Evolutionary conservation across 306 rosid species (phyloP).

Genomic region (Trifolium subterraneum): DNA sequence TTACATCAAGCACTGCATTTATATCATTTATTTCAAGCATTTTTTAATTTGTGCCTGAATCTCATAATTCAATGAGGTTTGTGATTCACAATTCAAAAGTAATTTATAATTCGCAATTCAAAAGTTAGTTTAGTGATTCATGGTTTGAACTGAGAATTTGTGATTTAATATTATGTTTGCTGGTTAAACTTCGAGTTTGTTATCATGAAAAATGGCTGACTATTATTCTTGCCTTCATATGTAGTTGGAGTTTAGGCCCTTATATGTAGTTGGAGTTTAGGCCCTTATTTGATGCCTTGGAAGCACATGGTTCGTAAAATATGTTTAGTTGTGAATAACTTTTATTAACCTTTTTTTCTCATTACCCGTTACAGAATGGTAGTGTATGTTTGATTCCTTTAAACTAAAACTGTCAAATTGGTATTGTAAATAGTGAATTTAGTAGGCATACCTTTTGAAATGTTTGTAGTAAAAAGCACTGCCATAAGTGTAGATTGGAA

Average conservation of each 20-base stretch:
- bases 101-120: background rate
- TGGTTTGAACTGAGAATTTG: background rate
- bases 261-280: constrained; percentile 12
- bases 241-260: constrained; percentile 13
- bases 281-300: constrained; percentile 17
- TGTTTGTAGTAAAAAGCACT: constrained; percentile 20
- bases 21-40: background rate
- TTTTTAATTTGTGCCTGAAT: background rate
- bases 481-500: constrained; percentile 12
- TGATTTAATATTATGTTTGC: background rate
- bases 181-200: constrained; percentile 17
- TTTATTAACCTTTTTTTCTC: background rate
- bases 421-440: constrained; percentile 2
- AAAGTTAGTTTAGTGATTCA: background rate
- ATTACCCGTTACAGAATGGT: background rate
- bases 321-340: background rate
- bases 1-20: background rate
- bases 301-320: constrained; percentile 18
- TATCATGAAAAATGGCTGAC: constrained; percentile 6
- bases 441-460: background rate
- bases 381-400: constrained; percentile 12
- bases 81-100: background rate
- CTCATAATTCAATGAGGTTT: background rate
- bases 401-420: background rate
- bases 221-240: constrained; percentile 11